Percentiles rank a stretch among this genome's conserved stretches.
These are phyloP conservation scores for Lathyrus sativus DNA, from an alignment of 306 rosid genomes.

Conservation along the genomic window DNA sequence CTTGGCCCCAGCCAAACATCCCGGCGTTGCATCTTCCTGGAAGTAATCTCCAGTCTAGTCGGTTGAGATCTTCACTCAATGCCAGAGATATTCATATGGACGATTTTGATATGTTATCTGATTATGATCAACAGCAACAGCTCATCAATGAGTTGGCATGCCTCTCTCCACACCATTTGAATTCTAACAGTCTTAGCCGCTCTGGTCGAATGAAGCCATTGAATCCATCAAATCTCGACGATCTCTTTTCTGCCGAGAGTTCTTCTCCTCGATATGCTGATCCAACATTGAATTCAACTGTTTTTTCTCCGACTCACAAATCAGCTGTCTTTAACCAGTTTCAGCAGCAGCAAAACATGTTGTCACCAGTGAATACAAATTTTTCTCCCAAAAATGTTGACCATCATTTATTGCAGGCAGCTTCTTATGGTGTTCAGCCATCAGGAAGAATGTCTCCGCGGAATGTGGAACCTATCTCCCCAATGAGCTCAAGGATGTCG, in stretches of 20 bases:
- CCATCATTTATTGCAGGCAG: slow-evolving; percentile 62
- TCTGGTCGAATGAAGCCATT: slow-evolving; percentile 74
- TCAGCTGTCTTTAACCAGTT: slow-evolving; percentile 80
- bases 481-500: slow-evolving; percentile 73
- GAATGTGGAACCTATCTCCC: slow-evolving; percentile 82
- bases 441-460: slow-evolving; percentile 93
- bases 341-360: slow-evolving; percentile 88
- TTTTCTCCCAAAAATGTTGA: slow-evolving; percentile 71
- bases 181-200: slow-evolving; percentile 66
- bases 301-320: slow-evolving; percentile 90
- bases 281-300: slow-evolving; percentile 64
- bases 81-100: slow-evolving; percentile 79
- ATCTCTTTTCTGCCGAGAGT: slow-evolving; percentile 85
- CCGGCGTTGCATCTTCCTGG: slow-evolving; percentile 91
- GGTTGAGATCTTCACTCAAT: slow-evolving; percentile 79
- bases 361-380: slow-evolving; percentile 82
- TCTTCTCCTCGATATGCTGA: slow-evolving; percentile 82
- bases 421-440: slow-evolving; percentile 68
- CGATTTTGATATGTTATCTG: slow-evolving; percentile 66
- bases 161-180: slow-evolving; percentile 61
- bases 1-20: slow-evolving; percentile 93
- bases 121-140: slow-evolving; percentile 85
- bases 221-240: slow-evolving; percentile 86
- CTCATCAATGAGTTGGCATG: slow-evolving; percentile 70
- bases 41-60: slow-evolving; percentile 86